Percentiles rank a stretch among this genome's conserved stretches.
These are phyloP conservation scores for Beauveria brongniartii DNA, from an alignment of 2,329 filamentous ascomycete genomes.

Conservation along the genomic window DNA sequence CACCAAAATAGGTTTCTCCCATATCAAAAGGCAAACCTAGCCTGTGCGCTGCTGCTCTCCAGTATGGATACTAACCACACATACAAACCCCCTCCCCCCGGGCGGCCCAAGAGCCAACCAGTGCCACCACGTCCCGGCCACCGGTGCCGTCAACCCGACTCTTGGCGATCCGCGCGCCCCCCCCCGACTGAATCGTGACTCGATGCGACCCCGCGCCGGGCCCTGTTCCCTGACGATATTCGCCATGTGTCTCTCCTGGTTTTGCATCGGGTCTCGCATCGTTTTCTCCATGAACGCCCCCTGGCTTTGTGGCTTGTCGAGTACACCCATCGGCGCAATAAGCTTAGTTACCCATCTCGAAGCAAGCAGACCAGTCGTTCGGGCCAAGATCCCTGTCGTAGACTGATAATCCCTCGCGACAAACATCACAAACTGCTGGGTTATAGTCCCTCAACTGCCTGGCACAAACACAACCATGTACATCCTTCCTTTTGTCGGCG, in stretches of 20 bases:
- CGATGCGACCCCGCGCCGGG: neutral
- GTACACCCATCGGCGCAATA: neutral
- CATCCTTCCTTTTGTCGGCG: neutral
- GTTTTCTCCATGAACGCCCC: neutral
- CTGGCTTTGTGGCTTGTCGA: neutral
- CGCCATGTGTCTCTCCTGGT: neutral
- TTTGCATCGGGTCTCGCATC: neutral
- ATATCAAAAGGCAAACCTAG: too few species aligned
- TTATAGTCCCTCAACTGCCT: too few species aligned
- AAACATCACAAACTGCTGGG: too few species aligned
- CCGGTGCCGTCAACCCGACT: neutral
- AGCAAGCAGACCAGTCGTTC: neutral
- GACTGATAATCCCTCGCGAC: neutral
- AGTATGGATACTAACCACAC: too few species aligned
- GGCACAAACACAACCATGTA: neutral
- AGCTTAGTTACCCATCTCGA: neutral
- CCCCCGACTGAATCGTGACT: neutral
- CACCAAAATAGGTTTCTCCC: too few species aligned
- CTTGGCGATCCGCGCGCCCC: slow-evolving; percentile 2
- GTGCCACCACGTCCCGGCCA: neutral
- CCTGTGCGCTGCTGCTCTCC: neutral
- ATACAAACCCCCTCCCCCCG: too few species aligned
- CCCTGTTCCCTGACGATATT: neutral
- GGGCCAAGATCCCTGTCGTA: too few species aligned
- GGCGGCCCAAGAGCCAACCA: neutral